Percentiles rank a stretch among this genome's conserved stretches.
Conservation (phyloP, 2,329 filamentous ascomycete species). For the Achaetomium macrosporum region DNA sequence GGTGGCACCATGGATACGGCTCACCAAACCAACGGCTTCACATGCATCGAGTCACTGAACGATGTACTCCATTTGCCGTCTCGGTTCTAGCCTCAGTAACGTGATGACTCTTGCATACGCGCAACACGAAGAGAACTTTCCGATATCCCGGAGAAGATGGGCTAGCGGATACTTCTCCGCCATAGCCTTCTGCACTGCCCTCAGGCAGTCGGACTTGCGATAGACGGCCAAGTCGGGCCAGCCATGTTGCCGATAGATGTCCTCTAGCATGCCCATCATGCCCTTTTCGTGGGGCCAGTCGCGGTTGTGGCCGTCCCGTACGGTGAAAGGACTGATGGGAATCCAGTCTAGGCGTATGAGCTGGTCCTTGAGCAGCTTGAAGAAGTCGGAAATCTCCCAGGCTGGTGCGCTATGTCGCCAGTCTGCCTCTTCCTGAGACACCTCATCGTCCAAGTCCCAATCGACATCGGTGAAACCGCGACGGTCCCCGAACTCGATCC, state of each 20-base stretch:
- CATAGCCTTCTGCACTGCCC: not conserved
- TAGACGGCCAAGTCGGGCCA: conserved; percentile 1
- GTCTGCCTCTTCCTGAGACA: too few species aligned
- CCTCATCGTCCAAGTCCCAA: too few species aligned
- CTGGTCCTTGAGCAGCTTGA: conserved; percentile 4
- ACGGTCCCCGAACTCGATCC: too few species aligned
- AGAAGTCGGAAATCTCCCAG: not conserved
- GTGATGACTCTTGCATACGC: too few species aligned
- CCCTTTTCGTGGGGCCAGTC: not conserved
- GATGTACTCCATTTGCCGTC: too few species aligned
- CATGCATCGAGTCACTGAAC: too few species aligned
- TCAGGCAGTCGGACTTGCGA: not conserved
- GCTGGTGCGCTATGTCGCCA: not conserved
- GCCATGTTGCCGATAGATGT: not conserved
- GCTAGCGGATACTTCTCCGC: not conserved
- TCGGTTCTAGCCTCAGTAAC: too few species aligned
- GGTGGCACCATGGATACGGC: too few species aligned
- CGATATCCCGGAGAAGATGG: too few species aligned
- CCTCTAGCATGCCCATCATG: not conserved
- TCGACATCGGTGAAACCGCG: too few species aligned
- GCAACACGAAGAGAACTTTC: too few species aligned
- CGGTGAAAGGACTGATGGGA: not conserved
- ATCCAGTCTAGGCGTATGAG: not conserved
- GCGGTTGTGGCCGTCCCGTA: not conserved
- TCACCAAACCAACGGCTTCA: too few species aligned